Evolutionary conservation across 2,329 filamentous ascomycete genomes (phyloP), one percentile per base, ranked within the genome.

Genomic region (Stachybotrys chlorohalonatus): DNA sequence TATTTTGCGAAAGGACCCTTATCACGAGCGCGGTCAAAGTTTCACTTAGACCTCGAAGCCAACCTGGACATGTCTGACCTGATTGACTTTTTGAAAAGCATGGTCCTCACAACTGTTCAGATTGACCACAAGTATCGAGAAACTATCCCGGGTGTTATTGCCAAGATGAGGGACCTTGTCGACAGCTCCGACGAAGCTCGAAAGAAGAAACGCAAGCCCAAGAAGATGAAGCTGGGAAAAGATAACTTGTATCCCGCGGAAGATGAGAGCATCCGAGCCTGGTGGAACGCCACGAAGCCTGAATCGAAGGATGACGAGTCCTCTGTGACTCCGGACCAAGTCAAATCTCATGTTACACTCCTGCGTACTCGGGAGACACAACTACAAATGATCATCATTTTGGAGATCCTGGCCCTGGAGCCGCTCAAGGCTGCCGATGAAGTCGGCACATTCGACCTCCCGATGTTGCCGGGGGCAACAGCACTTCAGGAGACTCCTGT

Each of bases 1-100:
- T 94, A 92, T 68, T 92, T 93, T 69, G 86, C 86, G 17, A 94
- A 94, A 72, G 89, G 89, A 1, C 87, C 89, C 1, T 73, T 94
- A 17, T 89, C 89, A 49, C 80, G 88, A 61, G 85, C 87, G 49
- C 81, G 89, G 56, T 86, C 85, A 50, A 81, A 84, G 13, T 90
- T 90, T 58, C 82, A 85, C 55, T 71, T 83, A 13, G 80, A 84
- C 57, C 80, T 80, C 52, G 82, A 86, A 65, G 73, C 79, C 7
- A 80, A 77, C 24, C 70, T 85, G 17, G 76, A 84, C 47, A 82
- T 86, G 68, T 71, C 73, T 30, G 82, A 90, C 52, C 73, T 92
- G 16, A 76, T 87, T 8, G 74, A 78, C 0, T 91, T 90, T 61
- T 66, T 93, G n/a, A 83, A 85, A 61, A 78, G 78, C 52, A 78